Base-by-base conservation (phyloP, 129 eudicot species). In the Gnaphalium uliginosum region DNA sequence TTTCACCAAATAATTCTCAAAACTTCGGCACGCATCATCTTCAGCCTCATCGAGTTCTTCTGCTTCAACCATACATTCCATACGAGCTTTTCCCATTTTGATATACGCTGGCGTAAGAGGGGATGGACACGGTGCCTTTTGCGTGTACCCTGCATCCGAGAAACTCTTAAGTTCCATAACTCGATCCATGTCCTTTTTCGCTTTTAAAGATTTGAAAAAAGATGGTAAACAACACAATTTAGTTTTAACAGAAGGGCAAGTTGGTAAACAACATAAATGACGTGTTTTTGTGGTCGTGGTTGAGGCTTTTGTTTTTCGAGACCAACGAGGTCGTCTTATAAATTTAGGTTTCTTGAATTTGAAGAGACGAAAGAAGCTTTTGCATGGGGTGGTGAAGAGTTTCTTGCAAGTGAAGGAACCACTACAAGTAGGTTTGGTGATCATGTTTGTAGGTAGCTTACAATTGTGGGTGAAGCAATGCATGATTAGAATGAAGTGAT, bases 1-100 rank as follows among this genome's bases (percentile, higher is more conserved):
- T 43, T 85, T 89, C 70, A 83, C 72, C 86, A 93, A 79, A 81
- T 93, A 83, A 22, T 78, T 88, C 89, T 93, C 96, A 46, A 93
- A 93, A 19, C 86, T 86, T 60, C 76, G 60, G 81, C 96, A 93
- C 32, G 88, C 89, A 3, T 88, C 86, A 64, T 80, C 89, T 1
- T 76, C 90, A 19, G 81, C 95, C 41, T 86, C 91, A 24, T 81
- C 89, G 59, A 85, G 86, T 4, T 81, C 88, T 72, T 74, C 70
- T 58, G 48, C 73, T 14, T 69, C 48, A 43, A 14, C 76, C 22
- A 58, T 87, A 15, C 54, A 75, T 17, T 56, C 72, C 59, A 11
- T 70, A 39, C 66, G 70, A 6, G 66, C 71, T 57, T 39, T 75
- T 17, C 80, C 65, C 66, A 69, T 59, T 71, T 69, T 84, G 13